Evolutionary conservation across 768 basidiomycete species (phyloP).

Genomic region (Pholiota molesta): DNA sequence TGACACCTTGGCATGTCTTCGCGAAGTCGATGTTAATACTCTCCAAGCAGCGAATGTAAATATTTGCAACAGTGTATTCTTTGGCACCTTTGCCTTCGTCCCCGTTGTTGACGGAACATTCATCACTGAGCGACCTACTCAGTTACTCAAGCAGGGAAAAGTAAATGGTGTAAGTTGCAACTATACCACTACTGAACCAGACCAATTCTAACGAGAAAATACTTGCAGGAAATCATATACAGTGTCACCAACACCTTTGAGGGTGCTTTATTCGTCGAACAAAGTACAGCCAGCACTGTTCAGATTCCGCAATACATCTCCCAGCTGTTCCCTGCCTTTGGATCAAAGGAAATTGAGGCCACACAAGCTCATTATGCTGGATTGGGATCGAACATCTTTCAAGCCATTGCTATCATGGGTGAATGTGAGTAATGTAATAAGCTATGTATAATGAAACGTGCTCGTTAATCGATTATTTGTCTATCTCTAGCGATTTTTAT

Average conservation of each 20-base stretch:
- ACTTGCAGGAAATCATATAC: slow-evolving; percentile 33
- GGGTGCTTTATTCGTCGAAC: slow-evolving; percentile 42
- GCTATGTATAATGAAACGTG: neutral
- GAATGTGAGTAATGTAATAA: slow-evolving; percentile 34
- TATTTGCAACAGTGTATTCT: slow-evolving; percentile 36
- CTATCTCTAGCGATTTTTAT: slow-evolving; percentile 41
- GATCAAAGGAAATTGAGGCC: slow-evolving; percentile 24
- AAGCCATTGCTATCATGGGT: slow-evolving; percentile 38
- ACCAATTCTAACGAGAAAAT: neutral
- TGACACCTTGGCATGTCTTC: slow-evolving; percentile 44
- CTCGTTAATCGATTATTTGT: no score
- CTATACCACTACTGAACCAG: neutral
- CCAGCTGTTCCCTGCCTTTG: slow-evolving; percentile 42
- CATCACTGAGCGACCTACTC: slow-evolving; percentile 44
- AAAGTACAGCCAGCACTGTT: slow-evolving; percentile 20
- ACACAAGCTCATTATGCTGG: slow-evolving; percentile 31
- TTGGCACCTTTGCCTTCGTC: slow-evolving; percentile 39
- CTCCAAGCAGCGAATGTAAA: slow-evolving; percentile 38
- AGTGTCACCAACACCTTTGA: slow-evolving; percentile 42
- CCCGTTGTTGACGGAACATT: slow-evolving; percentile 53
- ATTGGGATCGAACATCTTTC: slow-evolving; percentile 36
- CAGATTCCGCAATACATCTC: slow-evolving; percentile 35
- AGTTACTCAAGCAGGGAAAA: slow-evolving; percentile 37
- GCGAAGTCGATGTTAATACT: slow-evolving; percentile 28
- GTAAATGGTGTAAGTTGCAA: slow-evolving; percentile 43